Conservation (phyloP, 2,329 filamentous ascomycete genomes). For the Arthrobotrys pseudoclavata region DNA sequence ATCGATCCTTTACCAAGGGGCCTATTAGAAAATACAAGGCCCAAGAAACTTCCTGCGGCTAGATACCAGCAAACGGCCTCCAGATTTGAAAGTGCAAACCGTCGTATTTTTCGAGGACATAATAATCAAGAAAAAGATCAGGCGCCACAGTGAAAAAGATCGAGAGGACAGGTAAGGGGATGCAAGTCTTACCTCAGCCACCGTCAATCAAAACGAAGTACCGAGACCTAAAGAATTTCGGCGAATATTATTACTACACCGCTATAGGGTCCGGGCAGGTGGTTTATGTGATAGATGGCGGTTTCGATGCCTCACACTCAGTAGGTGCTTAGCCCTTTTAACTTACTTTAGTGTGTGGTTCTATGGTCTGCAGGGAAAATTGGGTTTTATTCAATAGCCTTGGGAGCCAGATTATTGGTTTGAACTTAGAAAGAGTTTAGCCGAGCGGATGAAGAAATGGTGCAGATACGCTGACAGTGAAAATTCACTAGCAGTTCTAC, state of each 20-base stretch:
- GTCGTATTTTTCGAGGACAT: no score
- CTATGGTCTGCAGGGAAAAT: neutral
- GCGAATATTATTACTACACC: conserved; percentile 1
- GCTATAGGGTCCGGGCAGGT: conserved; percentile 1
- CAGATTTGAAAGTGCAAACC: no score
- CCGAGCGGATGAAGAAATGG: neutral
- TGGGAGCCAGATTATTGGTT: no score
- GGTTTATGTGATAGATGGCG: conserved; percentile 21
- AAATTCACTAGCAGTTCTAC: neutral
- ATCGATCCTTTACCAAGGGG: no score
- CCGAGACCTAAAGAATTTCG: neutral
- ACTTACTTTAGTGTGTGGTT: neutral
- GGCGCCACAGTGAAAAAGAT: neutral
- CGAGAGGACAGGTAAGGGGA: neutral
- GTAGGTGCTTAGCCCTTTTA: conserved; percentile 5
- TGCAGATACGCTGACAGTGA: neutral
- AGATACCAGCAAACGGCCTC: no score
- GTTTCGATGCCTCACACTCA: neutral
- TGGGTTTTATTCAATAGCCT: no score
- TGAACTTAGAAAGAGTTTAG: no score
- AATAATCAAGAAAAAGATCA: no score
- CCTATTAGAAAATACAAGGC: no score
- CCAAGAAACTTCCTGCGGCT: no score
- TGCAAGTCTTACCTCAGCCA: neutral
- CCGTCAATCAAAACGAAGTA: neutral